Percentiles rank a stretch among this genome's conserved stretches.
These are phyloP conservation scores for Larix kaempferi DNA, from an alignment of 75 land plant genomes.

Conservation along the genomic window DNA sequence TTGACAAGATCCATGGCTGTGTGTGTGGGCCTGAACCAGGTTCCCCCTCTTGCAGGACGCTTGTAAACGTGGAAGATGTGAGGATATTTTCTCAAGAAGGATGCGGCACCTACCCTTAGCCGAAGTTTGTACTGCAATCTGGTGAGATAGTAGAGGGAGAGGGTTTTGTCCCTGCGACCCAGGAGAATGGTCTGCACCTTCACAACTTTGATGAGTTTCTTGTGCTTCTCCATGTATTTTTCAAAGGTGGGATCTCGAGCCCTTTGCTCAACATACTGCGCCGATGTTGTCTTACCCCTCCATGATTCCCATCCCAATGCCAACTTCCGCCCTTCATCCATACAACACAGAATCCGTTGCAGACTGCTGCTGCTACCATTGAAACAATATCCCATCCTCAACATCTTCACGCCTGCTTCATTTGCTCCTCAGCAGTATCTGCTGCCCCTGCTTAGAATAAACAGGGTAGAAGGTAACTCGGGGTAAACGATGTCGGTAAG, in stretches of 20 bases:
- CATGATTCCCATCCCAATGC: too few species aligned
- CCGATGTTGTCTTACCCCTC: too few species aligned
- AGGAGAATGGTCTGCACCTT: conserved; percentile 31
- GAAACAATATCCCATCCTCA: too few species aligned
- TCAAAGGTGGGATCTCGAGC: conserved; percentile 51
- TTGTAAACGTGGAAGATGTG: conserved; percentile 57
- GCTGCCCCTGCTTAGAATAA: too few species aligned
- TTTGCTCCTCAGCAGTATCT: too few species aligned
- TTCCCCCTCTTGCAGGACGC: conserved; percentile 32
- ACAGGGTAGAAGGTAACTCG: too few species aligned
- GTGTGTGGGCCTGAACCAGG: conserved; percentile 37
- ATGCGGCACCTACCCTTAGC: conserved; percentile 21
- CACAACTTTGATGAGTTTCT: conserved; percentile 31
- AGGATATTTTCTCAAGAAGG: conserved; percentile 45
- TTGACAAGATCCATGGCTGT: conserved; percentile 32
- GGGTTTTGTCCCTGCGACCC: conserved; percentile 16
- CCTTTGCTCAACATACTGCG: conserved; percentile 29
- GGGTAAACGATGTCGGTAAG: too few species aligned
- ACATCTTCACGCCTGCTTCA: too few species aligned
- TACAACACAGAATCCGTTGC: too few species aligned
- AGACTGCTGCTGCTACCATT: too few species aligned
- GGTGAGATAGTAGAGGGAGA: conserved; percentile 39
- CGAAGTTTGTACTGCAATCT: conserved; percentile 35
- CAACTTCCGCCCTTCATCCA: too few species aligned
- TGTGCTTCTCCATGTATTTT: conserved; percentile 20